phyloP scores from a whole-genome alignment of 352 stramenopile genomes.

The Phytophthora idaei region DNA sequence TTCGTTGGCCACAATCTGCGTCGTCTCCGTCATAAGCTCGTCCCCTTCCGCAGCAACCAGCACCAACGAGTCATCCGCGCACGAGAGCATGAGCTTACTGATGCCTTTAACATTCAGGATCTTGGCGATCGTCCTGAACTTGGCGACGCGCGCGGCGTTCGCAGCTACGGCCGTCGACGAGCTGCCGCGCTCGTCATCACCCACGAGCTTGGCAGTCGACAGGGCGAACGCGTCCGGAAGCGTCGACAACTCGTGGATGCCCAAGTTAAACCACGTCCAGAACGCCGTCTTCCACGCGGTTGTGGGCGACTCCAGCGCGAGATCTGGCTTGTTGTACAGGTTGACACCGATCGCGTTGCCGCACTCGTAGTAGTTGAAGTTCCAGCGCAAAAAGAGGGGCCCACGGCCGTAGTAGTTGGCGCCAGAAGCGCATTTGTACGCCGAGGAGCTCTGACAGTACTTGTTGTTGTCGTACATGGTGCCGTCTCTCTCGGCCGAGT shows the following conservation, averaged over 20 bases:
- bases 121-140: conserved; percentile 5
- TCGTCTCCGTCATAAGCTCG: background rate
- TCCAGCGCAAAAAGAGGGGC: conserved; percentile 4
- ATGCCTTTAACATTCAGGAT: conserved; percentile 5
- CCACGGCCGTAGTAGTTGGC: conserved; percentile 6
- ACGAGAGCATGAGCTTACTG: conserved; percentile 6
- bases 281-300: conserved; percentile 8
- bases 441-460: conserved; percentile 2
- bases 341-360: conserved; percentile 1
- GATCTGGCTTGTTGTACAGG: background rate
- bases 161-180: background rate
- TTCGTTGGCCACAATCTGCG: background rate
- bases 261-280: conserved; percentile 5
- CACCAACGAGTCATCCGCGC: background rate
- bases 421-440: background rate
- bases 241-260: conserved; percentile 5
- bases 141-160: background rate
- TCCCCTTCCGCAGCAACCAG: background rate
- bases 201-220: conserved; percentile 3
- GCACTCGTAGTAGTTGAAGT: conserved; percentile 9
- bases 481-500: conserved; percentile 1
- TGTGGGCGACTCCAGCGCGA: background rate
- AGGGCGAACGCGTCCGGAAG: conserved; percentile 6
- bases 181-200: conserved; percentile 1
- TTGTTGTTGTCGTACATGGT: background rate